A percentile compares a stretch with the other conserved stretches of the same genome.
These are phyloP conservation scores for Alternaria novae-zelandiae DNA, from an alignment of 2,329 filamentous ascomycete genomes.

Conservation along the genomic window DNA sequence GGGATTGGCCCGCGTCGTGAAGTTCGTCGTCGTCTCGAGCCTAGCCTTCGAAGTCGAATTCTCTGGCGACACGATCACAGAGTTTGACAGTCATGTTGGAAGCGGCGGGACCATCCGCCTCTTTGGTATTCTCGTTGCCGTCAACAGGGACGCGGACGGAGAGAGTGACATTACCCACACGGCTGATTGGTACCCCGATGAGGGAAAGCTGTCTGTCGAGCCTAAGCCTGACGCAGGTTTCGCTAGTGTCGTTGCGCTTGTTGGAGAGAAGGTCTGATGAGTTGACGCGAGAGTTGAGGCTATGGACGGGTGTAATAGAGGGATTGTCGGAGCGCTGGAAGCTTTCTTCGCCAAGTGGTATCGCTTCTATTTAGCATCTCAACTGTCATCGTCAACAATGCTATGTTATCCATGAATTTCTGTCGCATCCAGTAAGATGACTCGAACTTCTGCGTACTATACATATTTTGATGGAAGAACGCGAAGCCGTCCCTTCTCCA, in stretches of 20 bases:
- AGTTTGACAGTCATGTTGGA: too few relatives aligned
- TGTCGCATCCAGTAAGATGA: too few relatives aligned
- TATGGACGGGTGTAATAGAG: too few relatives aligned
- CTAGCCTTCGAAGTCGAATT: background rate
- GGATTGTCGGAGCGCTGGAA: too few relatives aligned
- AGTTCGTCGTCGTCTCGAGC: background rate
- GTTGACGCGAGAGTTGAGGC: background rate
- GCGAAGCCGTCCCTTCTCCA: background rate
- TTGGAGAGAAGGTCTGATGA: background rate
- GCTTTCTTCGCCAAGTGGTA: background rate
- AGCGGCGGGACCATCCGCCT: background rate
- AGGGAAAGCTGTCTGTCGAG: background rate
- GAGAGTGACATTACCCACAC: background rate
- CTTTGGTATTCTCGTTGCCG: background rate
- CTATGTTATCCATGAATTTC: too few relatives aligned
- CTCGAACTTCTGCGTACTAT: too few relatives aligned
- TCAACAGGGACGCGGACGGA: too few relatives aligned
- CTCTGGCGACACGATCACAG: background rate
- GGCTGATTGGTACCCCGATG: background rate
- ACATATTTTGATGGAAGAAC: too few relatives aligned
- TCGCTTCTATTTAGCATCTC: too few relatives aligned
- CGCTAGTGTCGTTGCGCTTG: background rate
- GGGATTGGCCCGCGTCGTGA: background rate
- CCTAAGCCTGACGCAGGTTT: background rate
- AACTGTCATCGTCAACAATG: too few relatives aligned